A percentile compares a stretch with the other conserved stretches of the same genome.
Conservation (phyloP, 2,329 filamentous ascomycete species). For the Aspergillus oerlinghausenensis region DNA sequence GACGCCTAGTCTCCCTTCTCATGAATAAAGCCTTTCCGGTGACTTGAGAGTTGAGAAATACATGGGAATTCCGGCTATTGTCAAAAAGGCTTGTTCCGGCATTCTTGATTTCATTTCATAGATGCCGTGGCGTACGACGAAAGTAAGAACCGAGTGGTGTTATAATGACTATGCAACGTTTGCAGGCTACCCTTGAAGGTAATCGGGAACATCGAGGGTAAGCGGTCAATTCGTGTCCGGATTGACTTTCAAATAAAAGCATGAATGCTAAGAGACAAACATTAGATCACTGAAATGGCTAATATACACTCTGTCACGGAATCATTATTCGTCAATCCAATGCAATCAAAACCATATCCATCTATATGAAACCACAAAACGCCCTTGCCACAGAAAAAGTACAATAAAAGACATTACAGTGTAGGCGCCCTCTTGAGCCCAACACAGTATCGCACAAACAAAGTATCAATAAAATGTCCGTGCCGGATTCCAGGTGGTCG, state of each 20-base stretch:
- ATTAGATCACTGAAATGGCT: neutral
- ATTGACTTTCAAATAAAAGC: neutral
- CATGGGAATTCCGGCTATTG: too few species aligned
- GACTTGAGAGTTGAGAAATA: neutral
- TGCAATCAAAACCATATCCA: constrained; percentile 5
- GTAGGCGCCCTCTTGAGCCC: constrained; percentile 45
- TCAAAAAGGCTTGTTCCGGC: neutral
- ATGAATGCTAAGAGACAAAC: neutral
- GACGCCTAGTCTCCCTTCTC: neutral
- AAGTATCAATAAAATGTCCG: constrained; percentile 77
- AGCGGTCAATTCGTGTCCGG: neutral
- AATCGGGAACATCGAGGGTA: neutral
- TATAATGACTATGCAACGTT: neutral
- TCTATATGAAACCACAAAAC: constrained; percentile 6
- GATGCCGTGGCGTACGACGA: neutral
- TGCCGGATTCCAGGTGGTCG: constrained; percentile 83
- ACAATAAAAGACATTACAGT: constrained; percentile 17
- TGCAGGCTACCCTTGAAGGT: neutral
- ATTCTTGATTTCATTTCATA: neutral
- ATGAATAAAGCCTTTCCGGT: neutral
- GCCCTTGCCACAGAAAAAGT: constrained; percentile 8
- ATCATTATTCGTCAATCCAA: constrained; percentile 19
- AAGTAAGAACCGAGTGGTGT: neutral
- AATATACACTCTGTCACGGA: constrained; percentile 19
- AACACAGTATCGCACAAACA: constrained; percentile 71